phyloP scores from a whole-genome alignment of 352 stramenopile genomes.

The Globisporangium cederbergense region DNA sequence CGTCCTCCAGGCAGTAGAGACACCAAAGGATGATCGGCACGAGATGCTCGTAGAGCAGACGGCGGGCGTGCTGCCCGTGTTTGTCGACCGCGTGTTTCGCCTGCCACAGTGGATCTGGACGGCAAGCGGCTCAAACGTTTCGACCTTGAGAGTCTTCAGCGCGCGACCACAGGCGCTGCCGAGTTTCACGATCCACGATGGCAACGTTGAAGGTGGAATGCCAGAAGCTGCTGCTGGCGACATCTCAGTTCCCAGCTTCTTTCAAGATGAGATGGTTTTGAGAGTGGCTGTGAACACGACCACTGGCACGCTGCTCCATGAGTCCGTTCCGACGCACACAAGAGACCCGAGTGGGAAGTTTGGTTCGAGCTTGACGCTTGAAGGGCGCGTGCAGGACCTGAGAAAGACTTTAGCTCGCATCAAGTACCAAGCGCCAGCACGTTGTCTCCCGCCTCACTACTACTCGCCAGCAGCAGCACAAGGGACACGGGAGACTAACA shows the following conservation, averaged over 20 bases:
- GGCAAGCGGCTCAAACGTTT: slow-evolving; percentile 13
- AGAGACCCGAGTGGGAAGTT: not conserved
- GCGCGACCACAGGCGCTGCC: slow-evolving; percentile 2
- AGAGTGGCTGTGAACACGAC: slow-evolving; percentile 1
- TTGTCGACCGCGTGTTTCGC: slow-evolving; percentile 29
- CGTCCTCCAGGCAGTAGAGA: slow-evolving; percentile 9
- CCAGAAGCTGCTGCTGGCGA: not conserved
- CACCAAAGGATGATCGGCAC: not conserved
- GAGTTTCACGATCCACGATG: slow-evolving; percentile 12
- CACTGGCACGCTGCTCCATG: slow-evolving; percentile 10
- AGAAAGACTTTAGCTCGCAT: slow-evolving; percentile 7
- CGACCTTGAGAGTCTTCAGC: slow-evolving; percentile 6
- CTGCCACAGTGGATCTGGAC: slow-evolving; percentile 25
- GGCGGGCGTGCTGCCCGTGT: slow-evolving; percentile 28
- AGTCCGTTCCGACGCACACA: not conserved
- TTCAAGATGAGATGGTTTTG: slow-evolving; percentile 13
- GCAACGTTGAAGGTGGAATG: not conserved
- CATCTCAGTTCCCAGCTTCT: not conserved
- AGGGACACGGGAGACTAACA: not conserved
- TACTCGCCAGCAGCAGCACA: not conserved
- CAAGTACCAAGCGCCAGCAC: slow-evolving; percentile 1
- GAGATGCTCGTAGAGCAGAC: slow-evolving; percentile 5
- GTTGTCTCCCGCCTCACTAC: not conserved
- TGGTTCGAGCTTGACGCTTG: slow-evolving; percentile 1
- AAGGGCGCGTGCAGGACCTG: slow-evolving; percentile 10